These are phyloP conservation scores for Botrytis fabae DNA, from an alignment of 2,329 filamentous ascomycete species.

Conservation along the genomic window DNA sequence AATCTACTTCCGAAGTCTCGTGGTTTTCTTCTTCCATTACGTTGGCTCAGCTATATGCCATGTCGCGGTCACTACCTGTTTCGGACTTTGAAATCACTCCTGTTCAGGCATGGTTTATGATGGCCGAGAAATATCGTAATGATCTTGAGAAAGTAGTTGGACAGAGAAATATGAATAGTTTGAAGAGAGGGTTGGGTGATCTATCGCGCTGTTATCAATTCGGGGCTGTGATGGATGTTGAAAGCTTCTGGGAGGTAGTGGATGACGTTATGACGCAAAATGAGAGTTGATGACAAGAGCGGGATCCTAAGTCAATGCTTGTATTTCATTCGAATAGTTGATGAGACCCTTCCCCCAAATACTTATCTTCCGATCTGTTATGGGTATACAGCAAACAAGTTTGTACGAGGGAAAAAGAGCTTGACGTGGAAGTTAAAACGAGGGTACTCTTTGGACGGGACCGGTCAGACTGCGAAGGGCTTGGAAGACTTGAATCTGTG, in stretches of 20 bases:
- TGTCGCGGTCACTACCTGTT: constrained; percentile 31
- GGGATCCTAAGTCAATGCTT: neutral
- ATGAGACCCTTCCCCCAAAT: neutral
- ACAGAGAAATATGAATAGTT: constrained; percentile 19
- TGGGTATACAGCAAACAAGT: neutral
- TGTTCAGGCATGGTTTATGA: constrained; percentile 39
- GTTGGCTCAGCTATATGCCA: constrained; percentile 28
- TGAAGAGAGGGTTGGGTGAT: constrained; percentile 31
- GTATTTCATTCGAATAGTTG: neutral
- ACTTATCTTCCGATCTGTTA: neutral
- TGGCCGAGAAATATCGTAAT: constrained; percentile 26
- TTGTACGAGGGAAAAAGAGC: too few relatives aligned
- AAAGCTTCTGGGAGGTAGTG: constrained; percentile 34
- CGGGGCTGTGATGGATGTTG: constrained; percentile 37
- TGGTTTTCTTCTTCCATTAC: constrained; percentile 25
- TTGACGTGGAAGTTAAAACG: neutral
- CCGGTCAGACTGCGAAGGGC: neutral
- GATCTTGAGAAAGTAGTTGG: constrained; percentile 22
- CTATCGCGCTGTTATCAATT: constrained; percentile 35
- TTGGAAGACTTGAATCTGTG: neutral
- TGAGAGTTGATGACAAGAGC: neutral
- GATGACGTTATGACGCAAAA: constrained; percentile 23
- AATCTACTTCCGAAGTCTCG: neutral
- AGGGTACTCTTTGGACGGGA: neutral
- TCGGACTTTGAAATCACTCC: constrained; percentile 37